Percentiles rank a stretch among this genome's conserved stretches.
Conservation (phyloP, 306 rosid species). For the Castanopsis chinensis region DNA sequence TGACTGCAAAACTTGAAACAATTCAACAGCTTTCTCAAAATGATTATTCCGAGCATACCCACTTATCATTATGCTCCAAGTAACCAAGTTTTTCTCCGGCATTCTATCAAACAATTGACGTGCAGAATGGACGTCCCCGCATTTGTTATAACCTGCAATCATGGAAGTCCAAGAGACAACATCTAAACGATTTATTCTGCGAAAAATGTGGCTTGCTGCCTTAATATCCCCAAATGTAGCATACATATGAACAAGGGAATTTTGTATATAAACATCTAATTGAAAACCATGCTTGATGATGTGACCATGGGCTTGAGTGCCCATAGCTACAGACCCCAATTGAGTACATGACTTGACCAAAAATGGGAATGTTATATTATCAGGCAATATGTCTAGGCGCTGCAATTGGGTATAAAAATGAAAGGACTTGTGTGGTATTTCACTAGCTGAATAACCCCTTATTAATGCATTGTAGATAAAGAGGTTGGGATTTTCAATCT, state of each 20-base stretch:
- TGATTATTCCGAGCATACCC: conserved; percentile 32
- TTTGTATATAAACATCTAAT: conserved; percentile 30
- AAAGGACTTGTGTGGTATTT: conserved; percentile 28
- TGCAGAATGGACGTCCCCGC: conserved; percentile 40
- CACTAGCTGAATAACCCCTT: conserved; percentile 28
- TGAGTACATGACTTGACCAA: conserved; percentile 33
- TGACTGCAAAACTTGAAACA: conserved; percentile 29
- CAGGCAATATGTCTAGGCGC: conserved; percentile 34
- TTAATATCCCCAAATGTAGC: conserved; percentile 25
- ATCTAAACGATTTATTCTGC: conserved; percentile 27
- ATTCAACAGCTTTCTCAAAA: conserved; percentile 29
- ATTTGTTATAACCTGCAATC: conserved; percentile 28
- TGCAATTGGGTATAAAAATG: conserved; percentile 33
- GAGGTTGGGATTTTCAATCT: conserved; percentile 38
- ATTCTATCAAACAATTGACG: conserved; percentile 36
- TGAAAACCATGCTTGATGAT: conserved; percentile 32
- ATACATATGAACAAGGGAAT: conserved; percentile 40
- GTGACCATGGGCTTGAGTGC: conserved; percentile 36
- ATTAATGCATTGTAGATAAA: conserved; percentile 43
- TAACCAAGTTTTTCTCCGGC: conserved; percentile 41
- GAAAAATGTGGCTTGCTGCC: conserved; percentile 30
- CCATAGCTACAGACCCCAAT: conserved; percentile 25
- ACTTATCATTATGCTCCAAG: conserved; percentile 45
- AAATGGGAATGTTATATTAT: conserved; percentile 42
- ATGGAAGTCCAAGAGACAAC: conserved; percentile 38